Evolutionary conservation across 1,139 yeast species (phyloP).

Genomic region (Lodderomyces theae): DNA sequence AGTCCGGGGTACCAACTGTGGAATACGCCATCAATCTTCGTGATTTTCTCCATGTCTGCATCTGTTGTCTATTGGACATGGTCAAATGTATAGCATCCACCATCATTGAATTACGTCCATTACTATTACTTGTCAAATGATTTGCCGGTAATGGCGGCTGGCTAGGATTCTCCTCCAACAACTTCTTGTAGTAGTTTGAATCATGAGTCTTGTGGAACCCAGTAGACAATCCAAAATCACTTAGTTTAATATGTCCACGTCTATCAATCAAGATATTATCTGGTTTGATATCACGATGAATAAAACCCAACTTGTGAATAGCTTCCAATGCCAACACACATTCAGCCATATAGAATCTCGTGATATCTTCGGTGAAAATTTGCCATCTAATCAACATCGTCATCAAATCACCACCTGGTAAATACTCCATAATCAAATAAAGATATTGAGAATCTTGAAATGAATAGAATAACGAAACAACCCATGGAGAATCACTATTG

Average conservation of each 20-base stretch:
- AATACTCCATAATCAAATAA: constrained; percentile 77
- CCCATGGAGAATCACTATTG: constrained; percentile 87
- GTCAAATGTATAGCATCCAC: constrained; percentile 95
- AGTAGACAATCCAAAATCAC: constrained; percentile 82
- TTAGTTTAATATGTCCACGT: constrained; percentile 73
- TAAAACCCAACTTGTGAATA: constrained; percentile 73
- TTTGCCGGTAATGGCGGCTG: constrained; percentile 24
- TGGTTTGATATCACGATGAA: constrained; percentile 78
- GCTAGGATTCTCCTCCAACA: constrained; percentile 52
- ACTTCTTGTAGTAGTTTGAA: constrained; percentile 70
- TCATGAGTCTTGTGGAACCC: constrained; percentile 87
- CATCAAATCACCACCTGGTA: constrained; percentile 87
- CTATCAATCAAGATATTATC: constrained; percentile 79
- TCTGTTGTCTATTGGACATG: constrained; percentile 93
- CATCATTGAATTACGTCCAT: constrained; percentile 72
- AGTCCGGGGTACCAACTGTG: constrained; percentile 98
- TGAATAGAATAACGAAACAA: constrained; percentile 74
- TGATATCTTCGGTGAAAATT: constrained; percentile 79
- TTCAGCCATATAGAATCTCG: constrained; percentile 82
- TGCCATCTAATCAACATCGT: constrained; percentile 88
- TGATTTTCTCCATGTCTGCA: constrained; percentile 98
- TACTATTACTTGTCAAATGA: constrained; percentile 13
- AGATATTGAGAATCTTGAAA: constrained; percentile 76
- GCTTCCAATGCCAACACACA: constrained; percentile 85
- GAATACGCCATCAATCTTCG: constrained; percentile 97